These are phyloP conservation scores for Hymenoscyphus infarciens DNA, from an alignment of 2,329 filamentous ascomycete species.

Conservation along the genomic window DNA sequence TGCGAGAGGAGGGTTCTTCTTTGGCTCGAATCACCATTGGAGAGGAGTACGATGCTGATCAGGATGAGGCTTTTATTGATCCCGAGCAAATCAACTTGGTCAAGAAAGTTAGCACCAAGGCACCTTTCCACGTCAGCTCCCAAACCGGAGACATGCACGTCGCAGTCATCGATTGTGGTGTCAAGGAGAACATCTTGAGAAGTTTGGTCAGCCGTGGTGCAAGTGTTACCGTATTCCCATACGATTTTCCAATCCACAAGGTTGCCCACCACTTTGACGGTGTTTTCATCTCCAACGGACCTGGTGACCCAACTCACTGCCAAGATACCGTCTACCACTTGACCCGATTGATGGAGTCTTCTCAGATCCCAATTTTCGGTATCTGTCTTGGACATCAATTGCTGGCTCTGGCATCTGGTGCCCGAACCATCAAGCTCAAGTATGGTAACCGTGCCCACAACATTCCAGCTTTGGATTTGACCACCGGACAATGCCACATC, in stretches of 20 bases:
- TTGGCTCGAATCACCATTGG: conserved; percentile 91
- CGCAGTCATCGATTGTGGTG: conserved; percentile 94
- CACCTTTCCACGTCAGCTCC: conserved; percentile 91
- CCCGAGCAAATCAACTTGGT: conserved; percentile 96
- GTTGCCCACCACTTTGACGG: conserved; percentile 96
- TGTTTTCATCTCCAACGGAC: conserved; percentile 98
- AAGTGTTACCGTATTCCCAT: conserved; percentile 91
- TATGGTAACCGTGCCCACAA: conserved; percentile 99
- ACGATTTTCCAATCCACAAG: conserved; percentile 97
- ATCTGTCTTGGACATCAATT: conserved; percentile 98
- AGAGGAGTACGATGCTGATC: conserved; percentile 96
- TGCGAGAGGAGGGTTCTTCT: conserved; percentile 95
- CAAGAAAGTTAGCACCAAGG: conserved; percentile 94
- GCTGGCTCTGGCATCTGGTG: conserved; percentile 82
- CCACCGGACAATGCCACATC: conserved; percentile 96
- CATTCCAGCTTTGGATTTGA: conserved; percentile 91
- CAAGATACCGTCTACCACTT: conserved; percentile 92
- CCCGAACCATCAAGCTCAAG: conserved; percentile 93
- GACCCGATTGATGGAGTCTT: conserved; percentile 83
- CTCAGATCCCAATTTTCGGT: conserved; percentile 90
- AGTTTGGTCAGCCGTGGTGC: conserved; percentile 89
- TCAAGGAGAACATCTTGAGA: conserved; percentile 99
- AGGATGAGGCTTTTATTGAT: conserved; percentile 94
- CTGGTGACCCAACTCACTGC: conserved; percentile 96
- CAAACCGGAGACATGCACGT: conserved; percentile 82